These are phyloP conservation scores for Lumnitzera racemosa DNA, from an alignment of 345 rosid genomes.

Conservation along the genomic window DNA sequence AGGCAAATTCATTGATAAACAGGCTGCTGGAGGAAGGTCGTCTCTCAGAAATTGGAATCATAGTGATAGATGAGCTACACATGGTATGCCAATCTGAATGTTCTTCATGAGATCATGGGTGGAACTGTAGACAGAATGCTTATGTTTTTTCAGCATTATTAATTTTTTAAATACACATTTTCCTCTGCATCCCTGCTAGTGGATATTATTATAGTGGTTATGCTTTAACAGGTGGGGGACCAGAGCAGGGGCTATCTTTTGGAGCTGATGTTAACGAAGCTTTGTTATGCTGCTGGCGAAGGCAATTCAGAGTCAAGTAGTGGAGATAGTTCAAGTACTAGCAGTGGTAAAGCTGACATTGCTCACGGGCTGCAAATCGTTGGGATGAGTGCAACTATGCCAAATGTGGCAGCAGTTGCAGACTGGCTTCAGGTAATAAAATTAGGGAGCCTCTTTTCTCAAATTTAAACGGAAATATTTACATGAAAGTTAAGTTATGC, in stretches of 20 bases:
- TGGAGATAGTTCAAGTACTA: slow-evolving; percentile 78
- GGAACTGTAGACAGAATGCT: neutral
- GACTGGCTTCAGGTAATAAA: slow-evolving; percentile 93
- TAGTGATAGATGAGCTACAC: slow-evolving; percentile 96
- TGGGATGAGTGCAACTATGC: slow-evolving; percentile 99
- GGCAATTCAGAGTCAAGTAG: slow-evolving; percentile 72
- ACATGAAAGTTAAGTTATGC: no score
- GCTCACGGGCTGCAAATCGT: slow-evolving; percentile 87
- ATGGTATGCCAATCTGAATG: slow-evolving; percentile 47
- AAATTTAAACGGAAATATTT: neutral
- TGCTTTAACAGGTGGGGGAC: slow-evolving; percentile 75
- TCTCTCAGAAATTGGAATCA: slow-evolving; percentile 83
- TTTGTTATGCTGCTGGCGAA: slow-evolving; percentile 95
- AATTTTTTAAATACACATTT: neutral
- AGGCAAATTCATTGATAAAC: slow-evolving; percentile 86
- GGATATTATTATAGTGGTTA: neutral
- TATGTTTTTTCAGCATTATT: slow-evolving; percentile 8
- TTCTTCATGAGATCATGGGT: neutral
- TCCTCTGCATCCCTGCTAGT: slow-evolving; percentile 5
- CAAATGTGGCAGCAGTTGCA: slow-evolving; percentile 94
- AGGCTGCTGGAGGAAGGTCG: slow-evolving; percentile 94
- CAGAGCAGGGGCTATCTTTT: slow-evolving; percentile 92
- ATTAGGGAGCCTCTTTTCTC: neutral
- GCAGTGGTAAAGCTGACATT: slow-evolving; percentile 77
- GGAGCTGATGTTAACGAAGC: slow-evolving; percentile 93